Evolutionary conservation across 495 filamentous ascomycete genomes (phyloP).

Genomic region (Penicillium odoratum): DNA sequence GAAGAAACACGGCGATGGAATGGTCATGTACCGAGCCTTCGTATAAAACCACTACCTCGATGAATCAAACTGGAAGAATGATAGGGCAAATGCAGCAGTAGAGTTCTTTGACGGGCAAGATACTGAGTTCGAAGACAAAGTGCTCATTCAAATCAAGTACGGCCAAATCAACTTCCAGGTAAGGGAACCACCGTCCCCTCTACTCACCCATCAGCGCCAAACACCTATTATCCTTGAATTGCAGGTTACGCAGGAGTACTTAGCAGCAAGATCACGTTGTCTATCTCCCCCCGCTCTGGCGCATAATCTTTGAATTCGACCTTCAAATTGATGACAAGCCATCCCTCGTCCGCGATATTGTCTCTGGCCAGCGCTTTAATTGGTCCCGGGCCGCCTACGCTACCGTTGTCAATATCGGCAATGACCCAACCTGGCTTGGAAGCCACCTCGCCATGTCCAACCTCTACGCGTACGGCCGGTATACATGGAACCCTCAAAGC

Average conservation of each 20-base stretch:
- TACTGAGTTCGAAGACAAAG: constrained; percentile 66
- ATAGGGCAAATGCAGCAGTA: constrained; percentile 68
- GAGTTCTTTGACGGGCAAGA: constrained; percentile 67
- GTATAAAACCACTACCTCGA: constrained; percentile 62
- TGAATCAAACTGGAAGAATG: constrained; percentile 60
- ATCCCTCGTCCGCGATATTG: constrained; percentile 55
- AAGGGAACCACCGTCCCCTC: constrained; percentile 64
- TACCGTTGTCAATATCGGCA: constrained; percentile 69
- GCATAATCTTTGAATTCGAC: constrained; percentile 65
- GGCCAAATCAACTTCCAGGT: constrained; percentile 78
- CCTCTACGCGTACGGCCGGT: constrained; percentile 65
- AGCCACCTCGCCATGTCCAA: constrained; percentile 70
- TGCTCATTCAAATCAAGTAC: constrained; percentile 71
- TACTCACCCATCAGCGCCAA: constrained; percentile 61
- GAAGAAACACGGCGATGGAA: constrained; percentile 56
- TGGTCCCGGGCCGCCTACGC: constrained; percentile 60
- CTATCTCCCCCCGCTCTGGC: constrained; percentile 68
- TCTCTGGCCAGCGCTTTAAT: constrained; percentile 59
- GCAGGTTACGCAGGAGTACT: constrained; percentile 67
- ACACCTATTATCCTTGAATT: constrained; percentile 65
- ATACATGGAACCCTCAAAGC: constrained; percentile 60
- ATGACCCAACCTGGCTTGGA: constrained; percentile 67
- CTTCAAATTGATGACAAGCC: constrained; percentile 56
- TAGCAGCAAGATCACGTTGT: constrained; percentile 71
- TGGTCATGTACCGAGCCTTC: constrained; percentile 73